A percentile compares a stretch with the other conserved stretches of the same genome.
Conservation (phyloP, 2,329 filamentous ascomycete genomes). For the Drechmeria coniospora region DNA sequence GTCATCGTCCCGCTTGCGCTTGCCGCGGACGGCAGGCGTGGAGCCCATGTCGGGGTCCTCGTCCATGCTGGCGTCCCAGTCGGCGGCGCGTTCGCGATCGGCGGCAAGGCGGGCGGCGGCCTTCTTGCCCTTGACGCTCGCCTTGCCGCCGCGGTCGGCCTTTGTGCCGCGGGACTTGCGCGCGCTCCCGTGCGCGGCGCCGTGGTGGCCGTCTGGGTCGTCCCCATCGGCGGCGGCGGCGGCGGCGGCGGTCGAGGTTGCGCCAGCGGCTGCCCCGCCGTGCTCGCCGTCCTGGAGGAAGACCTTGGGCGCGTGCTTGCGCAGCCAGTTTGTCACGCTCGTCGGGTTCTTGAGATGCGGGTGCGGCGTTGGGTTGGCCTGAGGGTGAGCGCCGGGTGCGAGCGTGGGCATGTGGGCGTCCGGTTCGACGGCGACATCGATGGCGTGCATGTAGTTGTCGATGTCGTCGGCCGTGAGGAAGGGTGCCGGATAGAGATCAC, state of each 20-base stretch:
- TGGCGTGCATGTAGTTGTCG: conserved; percentile 54
- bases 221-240: conserved; percentile 9
- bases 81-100: conserved; percentile 9
- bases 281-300: conserved; percentile 53
- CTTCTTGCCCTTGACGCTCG: conserved; percentile 23
- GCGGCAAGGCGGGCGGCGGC: conserved; percentile 8
- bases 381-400: conserved; percentile 30
- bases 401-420: conserved; percentile 31
- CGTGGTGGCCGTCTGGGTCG: conserved; percentile 8
- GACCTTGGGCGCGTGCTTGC: conserved; percentile 68
- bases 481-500: conserved; percentile 41
- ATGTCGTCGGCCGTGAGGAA: conserved; percentile 58
- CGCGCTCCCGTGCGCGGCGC: conserved; percentile 11
- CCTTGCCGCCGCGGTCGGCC: conserved; percentile 21
- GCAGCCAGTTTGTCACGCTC: conserved; percentile 91
- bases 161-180: conserved; percentile 20
- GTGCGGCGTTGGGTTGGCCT: conserved; percentile 21
- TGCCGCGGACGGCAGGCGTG: conserved; percentile 19
- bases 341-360: conserved; percentile 54
- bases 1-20: conserved; percentile 45
- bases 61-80: conserved; percentile 23
- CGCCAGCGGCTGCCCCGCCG: conserved; percentile 16
- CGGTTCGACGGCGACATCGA: conserved; percentile 37
- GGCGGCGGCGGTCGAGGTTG: conserved; percentile 15
- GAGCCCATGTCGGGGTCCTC: conserved; percentile 19